Conservation (phyloP, 2,329 filamentous ascomycete genomes). For the Rutstroemia sp. region DNA sequence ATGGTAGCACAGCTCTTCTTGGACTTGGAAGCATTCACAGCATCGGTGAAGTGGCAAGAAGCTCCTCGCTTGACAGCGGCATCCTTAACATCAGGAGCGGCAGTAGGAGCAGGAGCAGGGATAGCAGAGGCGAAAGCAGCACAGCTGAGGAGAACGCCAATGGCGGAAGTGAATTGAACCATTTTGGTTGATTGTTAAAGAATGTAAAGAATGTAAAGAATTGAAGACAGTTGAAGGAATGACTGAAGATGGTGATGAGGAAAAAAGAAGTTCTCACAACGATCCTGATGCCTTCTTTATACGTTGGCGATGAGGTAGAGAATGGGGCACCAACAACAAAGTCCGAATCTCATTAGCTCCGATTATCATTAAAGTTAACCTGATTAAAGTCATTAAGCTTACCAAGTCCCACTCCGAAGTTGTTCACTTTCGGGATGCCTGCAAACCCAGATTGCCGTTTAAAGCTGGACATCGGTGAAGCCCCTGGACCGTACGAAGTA, state of each 20-base stretch:
- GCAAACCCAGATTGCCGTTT: too few relatives aligned
- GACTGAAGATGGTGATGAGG: neutral
- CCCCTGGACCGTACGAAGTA: too few relatives aligned
- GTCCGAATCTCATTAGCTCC: too few relatives aligned
- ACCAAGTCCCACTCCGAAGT: too few relatives aligned
- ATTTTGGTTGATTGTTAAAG: conserved; percentile 14
- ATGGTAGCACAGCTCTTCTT: conserved; percentile 48
- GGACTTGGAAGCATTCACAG: conserved; percentile 39
- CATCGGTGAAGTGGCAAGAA: conserved; percentile 49
- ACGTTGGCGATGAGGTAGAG: neutral
- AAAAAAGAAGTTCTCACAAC: neutral
- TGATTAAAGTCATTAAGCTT: too few relatives aligned
- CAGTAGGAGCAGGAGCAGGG: conserved; percentile 18
- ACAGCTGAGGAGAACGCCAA: conserved; percentile 16
- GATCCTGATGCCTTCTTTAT: neutral
- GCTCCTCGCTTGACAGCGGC: conserved; percentile 16
- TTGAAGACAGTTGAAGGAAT: neutral
- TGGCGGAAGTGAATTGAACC: conserved; percentile 19
- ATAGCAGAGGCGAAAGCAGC: conserved; percentile 15
- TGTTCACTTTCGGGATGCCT: too few relatives aligned
- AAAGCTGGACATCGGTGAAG: too few relatives aligned
- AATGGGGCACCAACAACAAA: too few relatives aligned
- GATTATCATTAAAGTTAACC: too few relatives aligned
- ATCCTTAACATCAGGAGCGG: conserved; percentile 17
- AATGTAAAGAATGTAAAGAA: conserved; percentile 3